These are phyloP conservation scores for Stenocarpella maydis DNA, from an alignment of 2,329 filamentous ascomycete species.

Conservation along the genomic window DNA sequence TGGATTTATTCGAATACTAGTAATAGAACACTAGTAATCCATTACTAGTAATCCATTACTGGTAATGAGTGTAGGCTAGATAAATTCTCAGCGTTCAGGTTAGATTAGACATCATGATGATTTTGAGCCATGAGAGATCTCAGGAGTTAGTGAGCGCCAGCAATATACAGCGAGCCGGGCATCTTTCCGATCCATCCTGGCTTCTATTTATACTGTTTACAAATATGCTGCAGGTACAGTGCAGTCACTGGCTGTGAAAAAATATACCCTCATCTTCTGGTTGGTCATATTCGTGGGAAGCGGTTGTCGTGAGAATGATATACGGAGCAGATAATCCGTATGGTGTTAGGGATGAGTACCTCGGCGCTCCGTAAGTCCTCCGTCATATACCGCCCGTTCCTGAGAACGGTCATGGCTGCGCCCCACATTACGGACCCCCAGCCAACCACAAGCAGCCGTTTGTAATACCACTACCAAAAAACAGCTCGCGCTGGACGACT, in stretches of 20 bases:
- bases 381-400: too few relatives aligned
- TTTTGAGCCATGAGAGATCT: background rate
- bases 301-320: too few relatives aligned
- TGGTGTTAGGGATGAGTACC: background rate
- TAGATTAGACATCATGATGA: too few relatives aligned
- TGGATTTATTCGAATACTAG: background rate
- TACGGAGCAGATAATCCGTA: too few relatives aligned
- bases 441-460: slow-evolving; percentile 37
- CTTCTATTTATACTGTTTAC: background rate
- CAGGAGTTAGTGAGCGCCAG: background rate
- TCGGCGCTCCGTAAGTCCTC: too few relatives aligned
- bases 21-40: too few relatives aligned
- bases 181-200: background rate
- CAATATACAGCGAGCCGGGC: slow-evolving; percentile 12
- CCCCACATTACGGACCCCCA: background rate
- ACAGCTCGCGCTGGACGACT: slow-evolving; percentile 30
- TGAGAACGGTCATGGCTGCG: background rate
- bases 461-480: slow-evolving; percentile 38
- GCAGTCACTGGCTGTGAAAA: too few relatives aligned
- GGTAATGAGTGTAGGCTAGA: background rate
- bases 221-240: too few relatives aligned
- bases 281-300: too few relatives aligned
- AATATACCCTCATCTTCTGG: too few relatives aligned
- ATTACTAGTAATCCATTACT: too few relatives aligned
- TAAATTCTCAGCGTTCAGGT: background rate